Percentiles rank a stretch among this genome's conserved stretches.
These are phyloP conservation scores for Talaromyces trachyspermus DNA, from an alignment of 495 filamentous ascomycete genomes.

Conservation along the genomic window DNA sequence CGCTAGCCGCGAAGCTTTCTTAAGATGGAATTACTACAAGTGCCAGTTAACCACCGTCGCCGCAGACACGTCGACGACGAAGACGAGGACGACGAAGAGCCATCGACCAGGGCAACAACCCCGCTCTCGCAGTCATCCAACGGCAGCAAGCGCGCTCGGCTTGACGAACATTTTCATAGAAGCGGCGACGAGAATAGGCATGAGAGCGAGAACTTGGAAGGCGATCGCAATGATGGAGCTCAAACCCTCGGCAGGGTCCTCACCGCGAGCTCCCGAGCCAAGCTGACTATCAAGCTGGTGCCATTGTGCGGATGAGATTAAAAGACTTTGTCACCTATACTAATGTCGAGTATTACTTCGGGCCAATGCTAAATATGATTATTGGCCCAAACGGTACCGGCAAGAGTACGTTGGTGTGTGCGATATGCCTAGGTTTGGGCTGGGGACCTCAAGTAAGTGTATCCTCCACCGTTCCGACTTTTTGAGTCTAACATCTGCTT, in stretches of 20 bases:
- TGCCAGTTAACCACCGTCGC: conserved; percentile 15
- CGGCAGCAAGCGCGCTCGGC: conserved; percentile 28
- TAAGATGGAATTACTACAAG: neutral
- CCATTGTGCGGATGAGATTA: conserved; percentile 82
- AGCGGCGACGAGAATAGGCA: too few relatives aligned
- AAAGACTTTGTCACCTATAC: conserved; percentile 95
- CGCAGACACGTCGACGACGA: conserved; percentile 21
- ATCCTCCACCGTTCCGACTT: conserved; percentile 4
- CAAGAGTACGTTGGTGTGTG: conserved; percentile 95
- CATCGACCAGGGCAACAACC: conserved; percentile 16
- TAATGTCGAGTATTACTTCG: conserved; percentile 78
- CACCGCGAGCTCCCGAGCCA: neutral
- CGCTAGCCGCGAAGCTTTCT: neutral
- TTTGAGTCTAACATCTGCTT: conserved; percentile 6
- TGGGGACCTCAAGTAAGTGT: conserved; percentile 58
- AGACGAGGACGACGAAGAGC: conserved; percentile 21
- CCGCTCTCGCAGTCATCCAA: conserved; percentile 15
- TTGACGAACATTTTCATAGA: conserved; percentile 12
- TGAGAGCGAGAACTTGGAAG: too few relatives aligned
- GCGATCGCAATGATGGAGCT: too few relatives aligned
- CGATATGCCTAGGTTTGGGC: conserved; percentile 89
- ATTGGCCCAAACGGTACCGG: conserved; percentile 97
- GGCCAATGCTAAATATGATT: conserved; percentile 95
- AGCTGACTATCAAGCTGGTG: conserved; percentile 60
- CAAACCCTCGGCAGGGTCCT: conserved; percentile 1